Evolutionary conservation across 768 basidiomycete species (phyloP).

Genomic region (Dioszegia crocea): DNA sequence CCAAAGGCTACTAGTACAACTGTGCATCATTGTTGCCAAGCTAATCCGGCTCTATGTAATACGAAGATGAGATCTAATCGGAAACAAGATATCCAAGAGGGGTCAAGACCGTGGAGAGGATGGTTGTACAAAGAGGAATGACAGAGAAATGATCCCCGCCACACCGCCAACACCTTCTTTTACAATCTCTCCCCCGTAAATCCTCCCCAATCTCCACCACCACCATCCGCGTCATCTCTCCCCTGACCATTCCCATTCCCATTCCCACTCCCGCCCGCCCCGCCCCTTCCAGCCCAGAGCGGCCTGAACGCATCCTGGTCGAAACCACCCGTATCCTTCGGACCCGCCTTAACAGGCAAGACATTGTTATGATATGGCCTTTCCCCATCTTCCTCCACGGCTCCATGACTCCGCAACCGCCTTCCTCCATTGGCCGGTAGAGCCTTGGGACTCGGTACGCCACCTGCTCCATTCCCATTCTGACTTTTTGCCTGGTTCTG

Average conservation of each 20-base stretch:
- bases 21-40: neutral
- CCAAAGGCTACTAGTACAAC: no score
- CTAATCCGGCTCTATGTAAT: no score
- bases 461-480: neutral
- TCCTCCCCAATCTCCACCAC: slow-evolving; percentile 4
- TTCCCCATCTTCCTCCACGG: neutral
- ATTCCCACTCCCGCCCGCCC: neutral
- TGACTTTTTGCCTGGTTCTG: neutral
- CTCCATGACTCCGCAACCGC: neutral
- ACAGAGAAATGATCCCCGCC: neutral
- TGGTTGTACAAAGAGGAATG: neutral
- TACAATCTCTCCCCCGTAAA: slow-evolving; percentile 1
- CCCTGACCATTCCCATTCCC: slow-evolving; percentile 9
- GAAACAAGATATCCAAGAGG: neutral
- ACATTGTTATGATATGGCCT: slow-evolving; percentile 29
- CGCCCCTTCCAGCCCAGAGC: slow-evolving; percentile 22
- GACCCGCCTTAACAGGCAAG: slow-evolving; percentile 31
- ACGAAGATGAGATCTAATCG: no score
- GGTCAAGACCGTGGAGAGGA: neutral
- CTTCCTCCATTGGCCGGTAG: neutral
- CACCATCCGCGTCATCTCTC: neutral
- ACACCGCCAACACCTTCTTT: neutral
- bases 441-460: neutral
- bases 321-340: slow-evolving; percentile 38
- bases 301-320: slow-evolving; percentile 40